Base-by-base conservation (phyloP, 176 grass and related monocot species). In the Ampelocalamus luodianensis region DNA sequence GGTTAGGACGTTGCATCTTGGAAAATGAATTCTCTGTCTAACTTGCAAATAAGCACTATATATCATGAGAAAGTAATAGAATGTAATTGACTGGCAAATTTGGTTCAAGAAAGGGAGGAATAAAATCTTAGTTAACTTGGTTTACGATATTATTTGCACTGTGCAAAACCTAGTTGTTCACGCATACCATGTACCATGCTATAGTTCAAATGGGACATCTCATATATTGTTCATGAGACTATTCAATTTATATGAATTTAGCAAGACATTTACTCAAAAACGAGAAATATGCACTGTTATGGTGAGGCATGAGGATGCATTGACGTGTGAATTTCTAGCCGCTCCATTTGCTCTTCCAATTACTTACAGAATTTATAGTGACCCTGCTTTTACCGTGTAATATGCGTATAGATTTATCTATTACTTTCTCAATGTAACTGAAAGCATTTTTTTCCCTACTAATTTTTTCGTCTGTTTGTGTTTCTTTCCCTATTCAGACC, bases 401-500 rank as follows among this genome's bases (percentile, higher is more conserved):
- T 10, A 22, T 40, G 13, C 14, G 3, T 5, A 20, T 22, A 9
- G 17, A 40, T 55, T 34, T 65, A 13, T 12, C 11, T 71, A 46
- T 18, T 9, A 34, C 42, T 36, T 42, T 36, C 18, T 50, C 51
- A 6, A 75, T 40, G 29, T 67, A 56, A 36, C n/a, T 20, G 20
- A 54, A 63, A 49, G 18, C 48, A 14, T 5, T 59, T 10, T 59
- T 5, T 20, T 12, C 2, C 34, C 8, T 60, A 12, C 24, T 76
- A 22, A 79, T 44, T 8, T 10, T 58, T 67, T 1, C 4, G 48
- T 29, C 1, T 55, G 4, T 38, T 27, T 36, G 14, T 55, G 7
- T 46, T 53, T 8, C 20, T 50, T 67, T 53, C 40, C 13, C 34
- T 46, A 12, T 89, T 73, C 88, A 97, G 92, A 92, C 65, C 79